These are phyloP conservation scores for Paecilomyces formosus DNA, from an alignment of 2,329 filamentous ascomycete species.

Conservation along the genomic window DNA sequence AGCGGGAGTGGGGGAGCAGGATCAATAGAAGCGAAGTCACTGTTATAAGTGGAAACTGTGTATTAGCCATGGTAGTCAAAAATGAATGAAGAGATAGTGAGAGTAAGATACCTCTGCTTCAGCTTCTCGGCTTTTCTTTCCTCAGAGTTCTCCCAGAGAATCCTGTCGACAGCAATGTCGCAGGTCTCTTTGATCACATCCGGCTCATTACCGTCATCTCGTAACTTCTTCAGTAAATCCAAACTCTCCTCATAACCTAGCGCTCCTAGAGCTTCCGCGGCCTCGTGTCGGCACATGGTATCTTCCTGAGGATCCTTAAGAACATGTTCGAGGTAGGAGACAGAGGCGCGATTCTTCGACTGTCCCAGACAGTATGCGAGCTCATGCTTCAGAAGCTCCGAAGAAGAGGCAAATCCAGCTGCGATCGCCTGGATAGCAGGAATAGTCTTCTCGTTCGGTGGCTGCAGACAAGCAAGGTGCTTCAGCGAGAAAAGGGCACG, in stretches of 20 bases:
- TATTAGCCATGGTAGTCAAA: conserved; percentile 9
- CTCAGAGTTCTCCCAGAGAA: conserved; percentile 83
- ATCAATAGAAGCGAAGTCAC: conserved; percentile 92
- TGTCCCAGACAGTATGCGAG: conserved; percentile 95
- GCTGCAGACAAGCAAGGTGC: conserved; percentile 68
- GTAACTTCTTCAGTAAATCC: conserved; percentile 62
- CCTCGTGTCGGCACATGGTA: conserved; percentile 92
- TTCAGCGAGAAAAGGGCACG: conserved; percentile 97
- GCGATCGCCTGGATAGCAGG: conserved; percentile 75
- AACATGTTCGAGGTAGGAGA: conserved; percentile 64
- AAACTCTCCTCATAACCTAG: conserved; percentile 69
- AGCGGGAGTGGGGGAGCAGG: conserved; percentile 83
- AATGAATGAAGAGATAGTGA: conserved; percentile 4
- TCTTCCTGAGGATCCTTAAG: conserved; percentile 76
- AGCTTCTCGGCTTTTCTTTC: conserved; percentile 66
- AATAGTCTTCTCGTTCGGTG: conserved; percentile 49
- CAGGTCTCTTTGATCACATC: conserved; percentile 89
- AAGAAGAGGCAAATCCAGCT: conserved; percentile 74
- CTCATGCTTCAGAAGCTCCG: conserved; percentile 90
- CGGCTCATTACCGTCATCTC: conserved; percentile 68
- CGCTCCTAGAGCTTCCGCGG: conserved; percentile 87
- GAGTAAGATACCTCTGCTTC: conserved; percentile 62
- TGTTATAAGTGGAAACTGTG: conserved; percentile 37
- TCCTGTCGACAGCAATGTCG: conserved; percentile 89
- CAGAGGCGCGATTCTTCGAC: conserved; percentile 67